Evolutionary conservation across 2,329 filamentous ascomycete species (phyloP).

Genomic region (Exophiala sp.): DNA sequence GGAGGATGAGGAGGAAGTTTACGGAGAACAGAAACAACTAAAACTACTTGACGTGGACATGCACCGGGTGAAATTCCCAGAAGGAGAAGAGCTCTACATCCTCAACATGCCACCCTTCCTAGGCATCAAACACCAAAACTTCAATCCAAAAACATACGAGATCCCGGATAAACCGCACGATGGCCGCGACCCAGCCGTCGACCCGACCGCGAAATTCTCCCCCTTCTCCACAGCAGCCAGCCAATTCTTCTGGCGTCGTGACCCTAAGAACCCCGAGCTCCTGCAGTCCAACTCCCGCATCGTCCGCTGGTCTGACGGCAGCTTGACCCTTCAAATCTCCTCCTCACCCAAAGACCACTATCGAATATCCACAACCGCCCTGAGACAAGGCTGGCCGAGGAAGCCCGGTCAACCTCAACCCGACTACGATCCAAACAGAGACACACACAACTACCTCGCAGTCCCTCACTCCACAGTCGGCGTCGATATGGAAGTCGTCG

Average conservation of each 20-base stretch:
- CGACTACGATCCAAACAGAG: slow-evolving; percentile 53
- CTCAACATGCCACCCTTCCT: slow-evolving; percentile 63
- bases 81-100: slow-evolving; percentile 59
- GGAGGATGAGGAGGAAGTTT: slow-evolving; percentile 41
- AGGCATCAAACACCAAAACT: slow-evolving; percentile 59
- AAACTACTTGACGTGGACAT: slow-evolving; percentile 37
- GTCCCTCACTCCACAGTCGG: slow-evolving; percentile 55
- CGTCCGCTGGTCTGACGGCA: slow-evolving; percentile 65
- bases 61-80: slow-evolving; percentile 55
- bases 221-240: slow-evolving; percentile 62
- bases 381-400: slow-evolving; percentile 49
- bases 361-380: slow-evolving; percentile 55
- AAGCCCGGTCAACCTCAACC: slow-evolving; percentile 9
- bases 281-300: slow-evolving; percentile 65
- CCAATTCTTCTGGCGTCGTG: slow-evolving; percentile 63
- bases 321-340: slow-evolving; percentile 62
- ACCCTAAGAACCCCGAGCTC: slow-evolving; percentile 54
- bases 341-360: slow-evolving; percentile 60
- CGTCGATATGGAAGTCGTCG: slow-evolving; percentile 57
- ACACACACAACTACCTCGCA: slow-evolving; percentile 63
- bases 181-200: slow-evolving; percentile 35
- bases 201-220: slow-evolving; percentile 49
- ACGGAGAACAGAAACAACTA: slow-evolving; percentile 44
- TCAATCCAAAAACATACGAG: slow-evolving; percentile 59
- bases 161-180: slow-evolving; percentile 55